Evolutionary conservation across 2,329 filamentous ascomycete genomes (phyloP).

Genomic region (Rosellinia necatrix): DNA sequence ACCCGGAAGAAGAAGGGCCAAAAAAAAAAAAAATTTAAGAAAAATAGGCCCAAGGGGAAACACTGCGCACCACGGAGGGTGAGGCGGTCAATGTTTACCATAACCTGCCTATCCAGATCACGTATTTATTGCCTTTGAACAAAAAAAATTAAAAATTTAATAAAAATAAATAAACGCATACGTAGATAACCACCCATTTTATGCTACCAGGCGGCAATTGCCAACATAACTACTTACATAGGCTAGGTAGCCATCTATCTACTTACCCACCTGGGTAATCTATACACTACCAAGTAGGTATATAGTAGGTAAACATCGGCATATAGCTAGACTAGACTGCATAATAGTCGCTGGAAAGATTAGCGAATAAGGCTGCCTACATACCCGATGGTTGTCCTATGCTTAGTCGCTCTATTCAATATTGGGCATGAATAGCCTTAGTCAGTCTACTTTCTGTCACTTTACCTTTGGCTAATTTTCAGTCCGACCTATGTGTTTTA

Average conservation of each 20-base stretch:
- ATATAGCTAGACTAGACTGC: background rate
- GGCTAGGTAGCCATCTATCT: no score
- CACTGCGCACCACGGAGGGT: conserved; percentile 2
- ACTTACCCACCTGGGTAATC: no score
- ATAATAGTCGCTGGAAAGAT: background rate
- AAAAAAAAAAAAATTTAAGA: background rate
- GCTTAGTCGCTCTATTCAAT: background rate
- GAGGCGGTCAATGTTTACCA: conserved; percentile 18
- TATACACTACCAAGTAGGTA: background rate
- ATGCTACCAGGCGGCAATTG: no score
- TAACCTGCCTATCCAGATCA: no score
- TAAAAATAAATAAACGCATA: no score
- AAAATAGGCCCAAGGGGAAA: no score
- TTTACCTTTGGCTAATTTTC: no score
- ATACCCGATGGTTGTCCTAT: background rate
- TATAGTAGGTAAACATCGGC: background rate
- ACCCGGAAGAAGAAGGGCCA: background rate
- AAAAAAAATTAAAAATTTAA: no score
- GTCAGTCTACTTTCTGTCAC: background rate
- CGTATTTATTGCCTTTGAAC: no score
- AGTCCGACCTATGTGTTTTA: no score
- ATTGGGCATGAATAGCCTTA: conserved; percentile 7
- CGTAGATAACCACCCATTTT: no score
- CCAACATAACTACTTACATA: no score
- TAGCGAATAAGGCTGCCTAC: conserved; percentile 11